Evolutionary conservation across 2,329 filamentous ascomycete genomes (phyloP), one percentile per base, ranked within the genome.

Genomic region (Hirsutella rhossiliensis): DNA sequence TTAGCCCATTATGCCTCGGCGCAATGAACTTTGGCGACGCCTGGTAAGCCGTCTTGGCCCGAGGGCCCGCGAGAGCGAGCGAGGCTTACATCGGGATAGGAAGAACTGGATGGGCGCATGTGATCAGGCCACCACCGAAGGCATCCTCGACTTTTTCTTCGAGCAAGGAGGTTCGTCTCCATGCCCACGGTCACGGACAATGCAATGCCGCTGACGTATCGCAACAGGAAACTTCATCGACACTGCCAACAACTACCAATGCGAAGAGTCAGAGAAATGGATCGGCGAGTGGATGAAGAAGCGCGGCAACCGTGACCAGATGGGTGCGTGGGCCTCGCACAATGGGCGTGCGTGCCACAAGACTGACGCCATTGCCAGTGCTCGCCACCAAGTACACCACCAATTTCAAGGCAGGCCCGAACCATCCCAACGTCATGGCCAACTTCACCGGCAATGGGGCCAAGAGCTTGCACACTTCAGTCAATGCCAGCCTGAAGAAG

Each of bases 231-330:
- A 87, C 62, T 86, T 87, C 59, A 80, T 87, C 54, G 83, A 87
- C 57, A 84, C 80, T 0, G 55, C 80, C 46, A 82, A 78, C 63
- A 80, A 80, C 58, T 86, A 86, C 61, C 80, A 83, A 52, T 63
- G 68, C 44, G 68, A 67, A 47, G 70, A 84, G 57, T 76, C 75
- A 1, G 82, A 86, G 60, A 60, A 54, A 43, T 82, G 80, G 75
- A 65, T 87, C 45, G 82, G 82, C 31, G 78, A 82, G 51, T 87
- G 82, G 80, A 81, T 84, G 76, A 67, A 70, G 52, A 71, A 71
- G 48, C 72, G 78, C 11, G 68, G 71, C n/a, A 75, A 75, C 47
- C 73, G 83, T 20, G 80, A 84, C 51, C 67, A 83, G 56, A 75
- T 87, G 60, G 67, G 71, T 73, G 53, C 47, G 66, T 56, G n/a